Base-by-base conservation (phyloP, 2,329 filamentous ascomycete species). In the Thelonectria blattea region DNA sequence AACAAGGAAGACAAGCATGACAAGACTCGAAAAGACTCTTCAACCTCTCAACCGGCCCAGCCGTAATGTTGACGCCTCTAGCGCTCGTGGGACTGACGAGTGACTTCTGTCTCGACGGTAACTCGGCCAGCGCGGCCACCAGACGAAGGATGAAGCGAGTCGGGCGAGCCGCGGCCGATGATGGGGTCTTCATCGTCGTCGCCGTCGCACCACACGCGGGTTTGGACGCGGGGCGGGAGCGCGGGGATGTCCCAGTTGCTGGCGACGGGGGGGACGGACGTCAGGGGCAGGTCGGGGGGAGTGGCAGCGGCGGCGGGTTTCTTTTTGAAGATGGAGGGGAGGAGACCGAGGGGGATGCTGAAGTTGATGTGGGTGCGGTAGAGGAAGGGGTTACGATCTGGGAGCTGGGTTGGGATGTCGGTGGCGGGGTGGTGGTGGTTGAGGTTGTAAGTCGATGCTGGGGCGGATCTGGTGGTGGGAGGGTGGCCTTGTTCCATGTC, bases 331-430 rank as follows among this genome's bases (percentile, higher is more conserved):
- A 71, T 66, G 17, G 56, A 68, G 4, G 66, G 63, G 1, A 72
- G 30, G 2, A 65, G 55, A 15, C 37, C 57, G 37, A 71, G 65
- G 3, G 71, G 65, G 4, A 68, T 58, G 15, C 61, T 62, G 42
- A 76, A 57, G 56, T 71, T 67, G 61, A 74, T 60, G 17, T 64
- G 68, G n/a, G 73, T 76, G 49, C 73, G 72, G 66, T 77, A 75
- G 43, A 70, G 68, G 39, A 77, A 76, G 17, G 74, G 74, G 56
- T 75, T 77, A 18, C 65, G 68, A 27, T 57, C 54, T 6, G 62
- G 64, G 50, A 65, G 48, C 17, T 61, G 64, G 30, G 58, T 22
- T 8, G 57, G 46, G 12, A 55, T 43, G 65, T 43, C 24, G 52
- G 48, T 43, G 47, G 30, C 27, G 14, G 27, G 17, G 17, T 37